phyloP scores from a whole-genome alignment of 1,284 basidiomycete genomes.

The Sphaerobolus stellatus region DNA sequence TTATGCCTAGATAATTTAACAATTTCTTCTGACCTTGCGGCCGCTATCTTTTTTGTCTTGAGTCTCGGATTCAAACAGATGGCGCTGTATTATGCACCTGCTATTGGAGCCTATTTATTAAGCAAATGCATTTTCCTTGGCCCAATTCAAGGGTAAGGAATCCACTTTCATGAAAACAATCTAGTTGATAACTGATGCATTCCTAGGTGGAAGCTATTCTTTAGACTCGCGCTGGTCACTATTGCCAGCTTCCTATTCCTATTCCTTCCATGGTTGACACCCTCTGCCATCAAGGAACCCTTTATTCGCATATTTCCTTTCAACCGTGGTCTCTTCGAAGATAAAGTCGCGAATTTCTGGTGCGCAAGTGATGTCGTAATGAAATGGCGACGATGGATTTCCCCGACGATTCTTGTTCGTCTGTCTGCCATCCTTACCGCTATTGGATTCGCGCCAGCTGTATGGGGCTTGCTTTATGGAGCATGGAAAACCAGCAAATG shows the following conservation, averaged over 20 bases:
- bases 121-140: conserved; percentile 80
- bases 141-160: conserved; percentile 60
- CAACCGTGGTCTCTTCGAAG: conserved; percentile 87
- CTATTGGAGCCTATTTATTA: conserved; percentile 79
- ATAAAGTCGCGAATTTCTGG: conserved; percentile 97
- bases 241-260: conserved; percentile 61
- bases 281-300: conserved; percentile 61
- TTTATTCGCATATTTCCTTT: conserved; percentile 88
- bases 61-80: conserved; percentile 94
- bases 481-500: conserved; percentile 19
- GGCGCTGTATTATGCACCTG: conserved; percentile 92
- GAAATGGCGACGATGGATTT: conserved; percentile 69
- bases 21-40: conserved; percentile 65
- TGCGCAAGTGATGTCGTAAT: conserved; percentile 86
- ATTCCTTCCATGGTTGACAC: conserved; percentile 75
- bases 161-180: not conserved
- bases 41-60: conserved; percentile 79
- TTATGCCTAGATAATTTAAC: conserved; percentile 71
- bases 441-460: conserved; percentile 65
- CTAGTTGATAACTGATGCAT: conserved; percentile 11
- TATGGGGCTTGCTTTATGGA: conserved; percentile 49
- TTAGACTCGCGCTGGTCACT: conserved; percentile 64
- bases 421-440: conserved; percentile 58
- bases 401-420: conserved; percentile 51
- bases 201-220: conserved; percentile 59